A percentile compares a stretch with the other conserved stretches of the same genome.
Conservation (phyloP, 805 yeast species). For the Ascoidea tarda region DNA sequence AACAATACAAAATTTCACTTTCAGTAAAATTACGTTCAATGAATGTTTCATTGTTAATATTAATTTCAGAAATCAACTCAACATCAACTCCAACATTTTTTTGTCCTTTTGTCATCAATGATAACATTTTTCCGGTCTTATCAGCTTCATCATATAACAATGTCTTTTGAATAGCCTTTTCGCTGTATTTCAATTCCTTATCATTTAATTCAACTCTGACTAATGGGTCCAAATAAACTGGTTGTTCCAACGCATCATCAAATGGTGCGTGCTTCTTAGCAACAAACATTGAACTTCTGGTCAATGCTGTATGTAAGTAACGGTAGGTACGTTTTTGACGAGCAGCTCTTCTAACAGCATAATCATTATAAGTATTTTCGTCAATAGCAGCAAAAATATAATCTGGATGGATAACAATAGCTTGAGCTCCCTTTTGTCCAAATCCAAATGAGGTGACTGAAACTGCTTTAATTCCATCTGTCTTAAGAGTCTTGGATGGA, state of each 20-base stretch:
- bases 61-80: slow-evolving; percentile 71
- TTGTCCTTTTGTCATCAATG: slow-evolving; percentile 11
- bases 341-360: slow-evolving; percentile 52
- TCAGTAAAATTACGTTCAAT: slow-evolving; percentile 83
- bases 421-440: slow-evolving; percentile 99
- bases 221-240: slow-evolving; percentile 92
- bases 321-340: slow-evolving; percentile 88
- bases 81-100: slow-evolving; percentile 94
- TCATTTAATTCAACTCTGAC: slow-evolving; percentile 43
- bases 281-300: slow-evolving; percentile 80
- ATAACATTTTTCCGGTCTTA: slow-evolving; percentile 11
- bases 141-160: slow-evolving; percentile 10
- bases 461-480: slow-evolving; percentile 96
- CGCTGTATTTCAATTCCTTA: slow-evolving; percentile 31
- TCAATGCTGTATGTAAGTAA: slow-evolving; percentile 90
- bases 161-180: slow-evolving; percentile 34
- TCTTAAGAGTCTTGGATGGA: slow-evolving; percentile 87
- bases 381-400: slow-evolving; percentile 79
- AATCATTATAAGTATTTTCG: slow-evolving; percentile 54
- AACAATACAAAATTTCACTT: slow-evolving; percentile 69
- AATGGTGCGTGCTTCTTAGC: slow-evolving; percentile 94
- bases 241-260: slow-evolving; percentile 72
- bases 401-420: slow-evolving; percentile 82
- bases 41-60: slow-evolving; percentile 81
- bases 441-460: slow-evolving; percentile 97